Percentiles rank a stretch among this genome's conserved stretches.
phyloP scores from a whole-genome alignment of 352 stramenopile genomes.

The Pythium vanterpoolii region DNA sequence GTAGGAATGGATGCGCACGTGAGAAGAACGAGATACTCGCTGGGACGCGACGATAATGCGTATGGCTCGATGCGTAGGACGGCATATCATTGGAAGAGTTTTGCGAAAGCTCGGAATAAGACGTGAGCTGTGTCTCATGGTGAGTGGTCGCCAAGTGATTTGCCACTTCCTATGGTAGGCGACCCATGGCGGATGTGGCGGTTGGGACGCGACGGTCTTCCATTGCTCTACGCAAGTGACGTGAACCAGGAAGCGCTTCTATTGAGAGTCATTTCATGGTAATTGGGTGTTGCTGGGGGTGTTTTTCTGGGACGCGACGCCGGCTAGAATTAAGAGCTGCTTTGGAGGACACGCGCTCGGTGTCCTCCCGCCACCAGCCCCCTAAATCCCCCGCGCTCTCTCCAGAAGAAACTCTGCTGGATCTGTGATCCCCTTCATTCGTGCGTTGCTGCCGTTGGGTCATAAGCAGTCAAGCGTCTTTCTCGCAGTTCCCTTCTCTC shows the following conservation, averaged over 20 bases:
- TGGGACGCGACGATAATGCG: constrained; percentile 7
- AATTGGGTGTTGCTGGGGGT: not conserved
- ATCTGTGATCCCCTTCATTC: not conserved
- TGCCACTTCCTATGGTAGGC: constrained; percentile 9
- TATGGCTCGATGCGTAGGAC: constrained; percentile 6
- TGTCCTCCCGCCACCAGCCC: constrained; percentile 4
- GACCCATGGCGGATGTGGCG: constrained; percentile 3
- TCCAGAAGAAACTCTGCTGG: not conserved
- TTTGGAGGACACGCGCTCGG: constrained; percentile 12
- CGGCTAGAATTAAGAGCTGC: constrained; percentile 29
- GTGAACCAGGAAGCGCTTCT: not conserved
- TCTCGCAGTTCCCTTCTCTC: not conserved
- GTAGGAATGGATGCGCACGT: not conserved
- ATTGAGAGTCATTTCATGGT: not conserved
- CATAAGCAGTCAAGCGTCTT: constrained; percentile 9
- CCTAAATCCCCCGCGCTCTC: not conserved
- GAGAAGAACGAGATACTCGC: not conserved
- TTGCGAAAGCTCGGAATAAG: not conserved
- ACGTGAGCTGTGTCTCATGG: constrained; percentile 8
- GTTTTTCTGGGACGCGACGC: constrained; percentile 25
- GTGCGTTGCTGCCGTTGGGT: not conserved
- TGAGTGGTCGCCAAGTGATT: not conserved
- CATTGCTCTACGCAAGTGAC: not conserved
- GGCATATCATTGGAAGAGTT: constrained; percentile 9
- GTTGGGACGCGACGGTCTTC: constrained; percentile 15